Base-by-base conservation (phyloP, 140 eudicot species). In the Ambrosia hybrid region DNA sequence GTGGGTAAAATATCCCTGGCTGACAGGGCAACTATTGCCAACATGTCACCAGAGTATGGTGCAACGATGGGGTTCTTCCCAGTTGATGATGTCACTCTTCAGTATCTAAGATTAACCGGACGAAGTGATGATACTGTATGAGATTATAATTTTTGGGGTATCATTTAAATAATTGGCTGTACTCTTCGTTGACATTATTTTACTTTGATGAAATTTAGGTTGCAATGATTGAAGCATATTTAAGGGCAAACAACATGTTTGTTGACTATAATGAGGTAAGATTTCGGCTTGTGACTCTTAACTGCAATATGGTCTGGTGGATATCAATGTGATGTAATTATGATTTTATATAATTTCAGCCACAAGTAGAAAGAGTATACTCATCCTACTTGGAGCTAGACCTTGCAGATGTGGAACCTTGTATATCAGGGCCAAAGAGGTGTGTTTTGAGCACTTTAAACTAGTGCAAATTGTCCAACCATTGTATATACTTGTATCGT, bases 31-130 rank as follows among this genome's bases (percentile, higher is more conserved):
- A 93, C 98, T 49, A 93, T 93, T 78, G 98, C 98, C 71, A 93
- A 93, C 78, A 93, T 89, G 98, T 85, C 98, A 51, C 98, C 98
- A 4, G 98, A 93, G 75, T 93, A 90, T 78, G 98, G 98, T 66
- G 98, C 98, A 74, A 93, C 98, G 16, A 93, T 93, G 97, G 98
- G 97, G 9, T 93, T 93, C 91, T 93, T 93, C 84, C 98, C 97
- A 51, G 98, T 93, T 34, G 98, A 93, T 85, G 83, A 85, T 71
- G 93, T 93, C 72, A 93, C 98, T 4, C 86, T 93, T 77, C 91
- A 93, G 21, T 93, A 93, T 73, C 89, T 93, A 9, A 87, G 84
- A 78, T 87, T 93, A 75, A 93, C 98, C 6, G 98, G 98, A 75
- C 88, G 97, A 83, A 93, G 89, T 43, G 93, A 93, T 76, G 97